A percentile compares a stretch with the other conserved stretches of the same genome.
Evolutionary conservation across 371 early-diverging fungal species (phyloP).

Genomic region (Mucor plumbeus): DNA sequence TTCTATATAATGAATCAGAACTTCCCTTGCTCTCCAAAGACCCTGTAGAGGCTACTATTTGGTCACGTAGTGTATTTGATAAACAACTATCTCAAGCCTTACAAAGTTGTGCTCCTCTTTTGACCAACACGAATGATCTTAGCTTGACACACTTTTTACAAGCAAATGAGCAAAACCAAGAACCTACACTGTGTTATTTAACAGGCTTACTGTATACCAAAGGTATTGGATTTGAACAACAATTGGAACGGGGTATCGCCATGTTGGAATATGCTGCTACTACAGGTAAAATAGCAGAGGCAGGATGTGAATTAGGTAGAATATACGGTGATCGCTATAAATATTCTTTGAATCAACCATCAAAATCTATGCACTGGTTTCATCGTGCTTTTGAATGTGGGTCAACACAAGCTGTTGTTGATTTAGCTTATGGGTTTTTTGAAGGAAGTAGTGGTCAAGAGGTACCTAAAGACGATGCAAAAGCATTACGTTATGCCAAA

Average conservation of each 20-base stretch:
- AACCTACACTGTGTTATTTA: constrained; percentile 31
- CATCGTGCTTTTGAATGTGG: constrained; percentile 45
- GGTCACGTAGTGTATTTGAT: constrained; percentile 53
- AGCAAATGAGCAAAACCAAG: constrained; percentile 14
- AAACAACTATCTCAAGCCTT: constrained; percentile 43
- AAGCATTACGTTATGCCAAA: constrained; percentile 42
- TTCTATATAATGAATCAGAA: constrained; percentile 27
- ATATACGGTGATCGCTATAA: constrained; percentile 50
- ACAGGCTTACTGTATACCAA: constrained; percentile 42
- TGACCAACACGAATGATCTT: constrained; percentile 15
- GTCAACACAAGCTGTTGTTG: constrained; percentile 44
- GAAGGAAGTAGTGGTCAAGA: constrained; percentile 26
- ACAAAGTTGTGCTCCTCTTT: constrained; percentile 19
- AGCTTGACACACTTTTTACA: constrained; percentile 15
- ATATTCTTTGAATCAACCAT: constrained; percentile 36
- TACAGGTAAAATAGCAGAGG: constrained; percentile 32
- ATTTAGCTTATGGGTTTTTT: constrained; percentile 48
- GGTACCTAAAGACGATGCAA: constrained; percentile 33
- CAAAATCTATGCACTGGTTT: constrained; percentile 41
- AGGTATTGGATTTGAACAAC: constrained; percentile 39
- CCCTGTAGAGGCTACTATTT: constrained; percentile 34
- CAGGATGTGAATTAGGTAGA: constrained; percentile 50
- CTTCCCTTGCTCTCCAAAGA: background rate
- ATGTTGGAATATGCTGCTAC: constrained; percentile 35
- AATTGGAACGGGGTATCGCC: constrained; percentile 29